These are phyloP conservation scores for Hericium coralloides DNA, from an alignment of 768 basidiomycete genomes.

Conservation along the genomic window DNA sequence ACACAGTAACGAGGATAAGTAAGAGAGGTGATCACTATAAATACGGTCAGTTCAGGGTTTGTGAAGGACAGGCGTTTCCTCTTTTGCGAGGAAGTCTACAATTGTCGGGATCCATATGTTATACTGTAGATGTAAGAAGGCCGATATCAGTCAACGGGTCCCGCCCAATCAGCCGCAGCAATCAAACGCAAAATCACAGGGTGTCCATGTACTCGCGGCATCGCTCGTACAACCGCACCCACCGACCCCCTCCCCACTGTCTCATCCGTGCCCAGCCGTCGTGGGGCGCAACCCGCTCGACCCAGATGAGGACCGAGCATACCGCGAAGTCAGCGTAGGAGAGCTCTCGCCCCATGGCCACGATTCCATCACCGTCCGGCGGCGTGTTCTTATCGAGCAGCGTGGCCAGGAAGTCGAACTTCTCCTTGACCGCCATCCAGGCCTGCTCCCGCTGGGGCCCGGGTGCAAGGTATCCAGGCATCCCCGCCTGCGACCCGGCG, in stretches of 20 bases:
- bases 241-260: slow-evolving; percentile 62
- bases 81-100: no score
- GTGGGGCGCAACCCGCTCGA: slow-evolving; percentile 61
- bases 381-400: slow-evolving; percentile 61
- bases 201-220: slow-evolving; percentile 66
- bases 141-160: not conserved
- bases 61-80: no score
- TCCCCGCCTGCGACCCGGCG: slow-evolving; percentile 8
- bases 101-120: no score
- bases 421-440: slow-evolving; percentile 55
- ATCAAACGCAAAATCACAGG: slow-evolving; percentile 22
- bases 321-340: slow-evolving; percentile 70
- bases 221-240: slow-evolving; percentile 52
- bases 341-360: slow-evolving; percentile 56
- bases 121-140: no score
- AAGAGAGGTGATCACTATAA: no score
- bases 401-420: slow-evolving; percentile 55
- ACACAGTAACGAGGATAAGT: no score
- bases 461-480: slow-evolving; percentile 13
- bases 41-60: no score
- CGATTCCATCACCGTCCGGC: slow-evolving; percentile 52
- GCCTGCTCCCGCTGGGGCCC: slow-evolving; percentile 51
- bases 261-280: slow-evolving; percentile 65
- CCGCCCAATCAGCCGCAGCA: slow-evolving; percentile 6
- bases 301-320: slow-evolving; percentile 66